phyloP scores from a whole-genome alignment of 768 basidiomycete genomes.

The Lentinula lateritia region DNA sequence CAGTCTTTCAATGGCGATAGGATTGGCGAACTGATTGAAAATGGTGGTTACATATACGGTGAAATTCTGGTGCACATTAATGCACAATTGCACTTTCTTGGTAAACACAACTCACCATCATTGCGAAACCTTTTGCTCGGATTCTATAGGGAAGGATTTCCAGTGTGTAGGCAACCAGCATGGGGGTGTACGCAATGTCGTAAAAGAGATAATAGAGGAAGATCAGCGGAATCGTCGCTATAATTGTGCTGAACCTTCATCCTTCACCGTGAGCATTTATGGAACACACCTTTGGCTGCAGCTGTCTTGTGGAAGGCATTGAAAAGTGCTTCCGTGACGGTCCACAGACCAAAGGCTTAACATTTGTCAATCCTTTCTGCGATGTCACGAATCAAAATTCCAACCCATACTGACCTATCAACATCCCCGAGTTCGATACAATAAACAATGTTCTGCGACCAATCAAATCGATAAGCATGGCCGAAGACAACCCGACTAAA shows the following conservation, averaged over 20 bases:
- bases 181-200: slow-evolving; percentile 74
- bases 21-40: slow-evolving; percentile 79
- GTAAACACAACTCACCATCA: slow-evolving; percentile 47
- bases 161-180: slow-evolving; percentile 57
- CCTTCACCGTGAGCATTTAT: too few relatives aligned
- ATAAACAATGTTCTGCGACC: slow-evolving; percentile 70
- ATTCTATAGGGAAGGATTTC: slow-evolving; percentile 81
- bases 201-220: slow-evolving; percentile 52
- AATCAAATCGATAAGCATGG: slow-evolving; percentile 59
- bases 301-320: slow-evolving; percentile 30
- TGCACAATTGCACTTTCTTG: not conserved
- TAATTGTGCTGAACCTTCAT: not conserved
- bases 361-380: not conserved
- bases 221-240: slow-evolving; percentile 62
- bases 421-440: slow-evolving; percentile 52
- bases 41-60: slow-evolving; percentile 60
- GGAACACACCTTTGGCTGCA: slow-evolving; percentile 32
- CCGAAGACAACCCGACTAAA: slow-evolving; percentile 48
- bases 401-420: slow-evolving; percentile 34
- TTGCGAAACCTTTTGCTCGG: slow-evolving; percentile 73
- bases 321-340: slow-evolving; percentile 41
- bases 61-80: slow-evolving; percentile 40
- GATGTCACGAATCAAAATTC: too few relatives aligned
- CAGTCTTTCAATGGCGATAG: slow-evolving; percentile 58
- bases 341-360: slow-evolving; percentile 54